phyloP scores from a whole-genome alignment of 31 red algal species.

The Bonnemaisonia californica region DNA sequence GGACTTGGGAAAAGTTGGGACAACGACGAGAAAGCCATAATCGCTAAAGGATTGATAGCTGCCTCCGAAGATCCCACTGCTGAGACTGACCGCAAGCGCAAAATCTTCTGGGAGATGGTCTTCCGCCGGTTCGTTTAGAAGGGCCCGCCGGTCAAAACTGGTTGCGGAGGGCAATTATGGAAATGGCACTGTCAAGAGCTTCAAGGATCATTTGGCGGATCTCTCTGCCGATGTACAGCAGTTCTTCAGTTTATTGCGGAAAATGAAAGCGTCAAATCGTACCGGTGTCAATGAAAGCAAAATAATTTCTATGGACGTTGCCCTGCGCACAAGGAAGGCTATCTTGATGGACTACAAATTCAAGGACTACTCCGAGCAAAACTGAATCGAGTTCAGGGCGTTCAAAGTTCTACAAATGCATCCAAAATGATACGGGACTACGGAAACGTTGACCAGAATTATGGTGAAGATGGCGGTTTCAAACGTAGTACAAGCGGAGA shows the following conservation, averaged over 20 bases:
- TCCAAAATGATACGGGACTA: neutral
- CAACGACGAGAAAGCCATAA: neutral
- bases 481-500: no score
- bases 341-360: slow-evolving; percentile 2
- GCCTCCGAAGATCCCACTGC: no score
- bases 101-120: neutral
- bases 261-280: neutral
- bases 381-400: slow-evolving; percentile 6
- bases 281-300: neutral
- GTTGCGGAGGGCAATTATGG: neutral
- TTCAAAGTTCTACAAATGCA: slow-evolving; percentile 10
- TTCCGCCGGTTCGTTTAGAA: neutral
- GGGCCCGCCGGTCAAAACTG: neutral
- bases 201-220: neutral
- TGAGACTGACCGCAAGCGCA: neutral
- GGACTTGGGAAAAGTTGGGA: neutral
- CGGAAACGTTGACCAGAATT: neutral
- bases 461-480: no score
- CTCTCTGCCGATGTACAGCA: slow-evolving; percentile 7
- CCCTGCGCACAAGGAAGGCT: neutral
- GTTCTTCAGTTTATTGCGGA: slow-evolving; percentile 5
- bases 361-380: neutral
- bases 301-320: neutral
- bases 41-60: neutral
- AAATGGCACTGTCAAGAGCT: neutral